Conservation (phyloP, 441 rosid genomes). For the Francoa sonchifolia region DNA sequence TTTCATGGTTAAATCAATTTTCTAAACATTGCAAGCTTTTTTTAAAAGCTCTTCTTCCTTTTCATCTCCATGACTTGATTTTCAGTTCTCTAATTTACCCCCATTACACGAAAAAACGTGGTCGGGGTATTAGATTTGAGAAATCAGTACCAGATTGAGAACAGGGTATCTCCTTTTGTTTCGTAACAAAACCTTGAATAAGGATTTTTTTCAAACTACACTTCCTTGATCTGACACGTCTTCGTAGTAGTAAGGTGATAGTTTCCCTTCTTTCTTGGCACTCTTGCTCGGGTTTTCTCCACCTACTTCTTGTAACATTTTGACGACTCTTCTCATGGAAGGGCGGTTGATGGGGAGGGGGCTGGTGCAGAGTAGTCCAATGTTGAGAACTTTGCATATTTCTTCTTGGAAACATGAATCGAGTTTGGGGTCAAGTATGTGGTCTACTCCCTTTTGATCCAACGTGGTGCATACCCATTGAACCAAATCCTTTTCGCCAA, state of each 20-base stretch:
- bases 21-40: too few species aligned
- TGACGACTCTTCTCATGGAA: conserved; percentile 83
- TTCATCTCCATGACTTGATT: too few species aligned
- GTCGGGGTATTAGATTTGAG: too few species aligned
- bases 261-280: conserved; percentile 48
- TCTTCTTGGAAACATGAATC: conserved; percentile 73
- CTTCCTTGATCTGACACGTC: conserved; percentile 69
- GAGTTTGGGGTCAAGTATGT: conserved; percentile 65
- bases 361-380: conserved; percentile 73
- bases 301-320: conserved; percentile 66
- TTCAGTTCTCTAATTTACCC: too few species aligned
- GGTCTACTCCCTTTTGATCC: conserved; percentile 69
- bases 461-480: conserved; percentile 80
- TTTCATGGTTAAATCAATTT: too few species aligned
- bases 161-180: too few species aligned
- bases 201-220: conserved; percentile 33
- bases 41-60: too few species aligned
- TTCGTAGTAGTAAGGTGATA: conserved; percentile 74
- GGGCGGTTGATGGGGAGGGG: conserved; percentile 91
- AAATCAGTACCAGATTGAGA: too few species aligned
- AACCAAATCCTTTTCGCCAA: conserved; percentile 80
- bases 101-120: too few species aligned
- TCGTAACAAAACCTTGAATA: neutral
- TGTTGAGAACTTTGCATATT: conserved; percentile 66
- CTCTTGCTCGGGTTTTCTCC: conserved; percentile 22